Evolutionary conservation across 495 filamentous ascomycete species (phyloP).

Genomic region (Viridothelium virens): DNA sequence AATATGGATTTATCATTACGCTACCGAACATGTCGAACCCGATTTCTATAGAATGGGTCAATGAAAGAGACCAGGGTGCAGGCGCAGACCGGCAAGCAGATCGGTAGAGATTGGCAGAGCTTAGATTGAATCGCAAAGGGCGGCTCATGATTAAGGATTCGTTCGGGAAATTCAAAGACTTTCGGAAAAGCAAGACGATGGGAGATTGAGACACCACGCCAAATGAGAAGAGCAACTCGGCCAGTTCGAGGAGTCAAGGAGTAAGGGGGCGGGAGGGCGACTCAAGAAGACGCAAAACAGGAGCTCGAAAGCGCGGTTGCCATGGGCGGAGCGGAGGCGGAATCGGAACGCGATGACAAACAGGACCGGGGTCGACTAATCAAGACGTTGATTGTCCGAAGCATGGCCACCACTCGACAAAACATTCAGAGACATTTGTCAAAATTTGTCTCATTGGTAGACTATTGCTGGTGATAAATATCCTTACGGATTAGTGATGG

Average conservation of each 20-base stretch:
- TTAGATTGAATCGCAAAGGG: no score
- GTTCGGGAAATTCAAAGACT: no score
- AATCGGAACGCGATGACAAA: neutral
- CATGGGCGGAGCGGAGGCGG: neutral
- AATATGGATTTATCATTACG: no score
- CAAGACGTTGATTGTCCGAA: neutral
- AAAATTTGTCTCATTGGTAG: neutral
- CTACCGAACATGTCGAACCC: no score
- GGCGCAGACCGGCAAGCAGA: no score
- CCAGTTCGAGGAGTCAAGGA: no score
- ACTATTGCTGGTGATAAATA: neutral
- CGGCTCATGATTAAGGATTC: no score
- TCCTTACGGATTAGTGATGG: slow-evolving; percentile 1
- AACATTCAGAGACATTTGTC: neutral
- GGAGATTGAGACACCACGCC: neutral
- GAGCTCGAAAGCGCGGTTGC: neutral
- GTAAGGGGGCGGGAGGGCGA: neutral
- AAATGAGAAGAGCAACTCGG: neutral
- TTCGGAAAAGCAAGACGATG: neutral
- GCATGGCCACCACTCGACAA: slow-evolving; percentile 1
- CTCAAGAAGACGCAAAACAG: neutral
- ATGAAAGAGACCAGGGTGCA: no score
- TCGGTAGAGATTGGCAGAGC: no score
- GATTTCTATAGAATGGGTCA: no score
- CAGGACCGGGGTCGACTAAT: neutral